phyloP scores from a whole-genome alignment of 2,329 filamentous ascomycete species.

The Monilinia vaccinii-corymbosi region DNA sequence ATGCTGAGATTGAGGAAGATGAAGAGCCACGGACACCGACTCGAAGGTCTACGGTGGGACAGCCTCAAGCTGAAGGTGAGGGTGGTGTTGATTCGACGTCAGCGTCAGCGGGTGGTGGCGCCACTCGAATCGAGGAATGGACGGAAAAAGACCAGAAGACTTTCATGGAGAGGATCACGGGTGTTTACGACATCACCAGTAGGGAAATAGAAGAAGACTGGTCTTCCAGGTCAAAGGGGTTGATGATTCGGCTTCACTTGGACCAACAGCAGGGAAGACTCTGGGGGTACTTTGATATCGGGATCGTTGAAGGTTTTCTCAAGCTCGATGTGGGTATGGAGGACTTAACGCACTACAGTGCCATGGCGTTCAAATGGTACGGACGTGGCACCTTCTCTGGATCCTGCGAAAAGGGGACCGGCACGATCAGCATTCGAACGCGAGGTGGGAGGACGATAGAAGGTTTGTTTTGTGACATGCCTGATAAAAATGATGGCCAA shows the following conservation, averaged over 20 bases:
- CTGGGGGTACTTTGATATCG: not conserved
- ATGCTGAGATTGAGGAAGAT: constrained; percentile 3
- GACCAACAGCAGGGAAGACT: not conserved
- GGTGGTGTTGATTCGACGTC: not conserved
- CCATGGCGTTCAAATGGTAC: not conserved
- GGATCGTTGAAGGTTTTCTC: not conserved
- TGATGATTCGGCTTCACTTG: not conserved
- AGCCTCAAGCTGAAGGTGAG: not conserved
- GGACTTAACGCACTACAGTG: not conserved
- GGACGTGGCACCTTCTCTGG: not conserved
- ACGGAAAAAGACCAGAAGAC: not conserved
- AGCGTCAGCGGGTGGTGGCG: not conserved
- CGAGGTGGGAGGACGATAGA: not conserved
- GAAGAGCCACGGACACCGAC: not conserved
- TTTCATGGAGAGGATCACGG: not conserved
- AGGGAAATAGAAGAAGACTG: not conserved
- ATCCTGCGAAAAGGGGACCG: not conserved
- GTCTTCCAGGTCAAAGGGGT: not conserved
- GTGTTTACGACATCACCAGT: not conserved
- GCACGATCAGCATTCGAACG: not conserved
- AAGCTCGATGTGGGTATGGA: not conserved
- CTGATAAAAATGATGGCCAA: not conserved
- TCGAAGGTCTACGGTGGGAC: not conserved
- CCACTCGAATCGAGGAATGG: not conserved
- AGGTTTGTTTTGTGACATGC: not conserved